Evolutionary conservation across 257 asterid species (phyloP).

Genomic region (Ophiorrhiza pumila): DNA sequence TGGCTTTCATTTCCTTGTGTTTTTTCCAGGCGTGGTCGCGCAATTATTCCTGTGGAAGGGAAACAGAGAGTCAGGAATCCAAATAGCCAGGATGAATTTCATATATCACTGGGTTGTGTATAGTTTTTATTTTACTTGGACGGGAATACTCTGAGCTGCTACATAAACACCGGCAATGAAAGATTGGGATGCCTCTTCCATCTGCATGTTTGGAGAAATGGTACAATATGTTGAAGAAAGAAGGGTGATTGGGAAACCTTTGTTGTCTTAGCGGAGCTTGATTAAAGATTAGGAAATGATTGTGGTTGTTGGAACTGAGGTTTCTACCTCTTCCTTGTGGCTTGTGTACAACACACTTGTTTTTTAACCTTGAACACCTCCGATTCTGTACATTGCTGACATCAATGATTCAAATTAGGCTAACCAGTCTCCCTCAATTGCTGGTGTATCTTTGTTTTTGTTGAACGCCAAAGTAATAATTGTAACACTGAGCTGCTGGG

Average conservation of each 20-base stretch:
- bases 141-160: background rate
- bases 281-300: background rate
- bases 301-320: background rate
- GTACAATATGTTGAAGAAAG: background rate
- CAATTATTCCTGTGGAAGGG: constrained; percentile 7
- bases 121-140: constrained; percentile 12
- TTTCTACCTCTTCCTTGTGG: background rate
- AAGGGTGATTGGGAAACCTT: background rate
- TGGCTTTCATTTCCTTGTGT: constrained; percentile 32
- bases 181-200: background rate
- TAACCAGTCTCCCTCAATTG: background rate
- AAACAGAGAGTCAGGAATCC: background rate
- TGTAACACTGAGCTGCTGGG: too few species aligned
- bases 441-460: background rate
- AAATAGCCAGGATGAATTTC: constrained; percentile 2
- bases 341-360: constrained; percentile 5
- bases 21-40: constrained; percentile 22
- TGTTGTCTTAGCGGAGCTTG: background rate
- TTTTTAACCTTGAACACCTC: background rate
- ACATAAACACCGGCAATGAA: background rate
- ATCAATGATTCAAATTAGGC: background rate
- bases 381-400: background rate
- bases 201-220: background rate
- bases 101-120: constrained; percentile 8
- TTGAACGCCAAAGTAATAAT: background rate